Base-by-base conservation (phyloP, 164 flowering plant species). In the Magnolia kwangsiensis region DNA sequence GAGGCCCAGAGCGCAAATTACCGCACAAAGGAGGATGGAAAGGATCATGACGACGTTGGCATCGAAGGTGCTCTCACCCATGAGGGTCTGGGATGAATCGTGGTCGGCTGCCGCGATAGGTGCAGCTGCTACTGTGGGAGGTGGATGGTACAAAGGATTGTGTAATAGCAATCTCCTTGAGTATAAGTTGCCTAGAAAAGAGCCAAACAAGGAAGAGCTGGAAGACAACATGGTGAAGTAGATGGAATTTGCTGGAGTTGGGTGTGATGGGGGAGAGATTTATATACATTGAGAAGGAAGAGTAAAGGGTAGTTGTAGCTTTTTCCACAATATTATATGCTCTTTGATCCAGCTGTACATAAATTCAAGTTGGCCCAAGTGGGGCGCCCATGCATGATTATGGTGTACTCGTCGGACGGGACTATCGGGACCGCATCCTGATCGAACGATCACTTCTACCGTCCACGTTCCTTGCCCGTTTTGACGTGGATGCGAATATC, bases 41-140 rank as follows among this genome's bases (percentile, higher is more conserved):
- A 96, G 88, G 73, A 92, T 90, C 95, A 94, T 88, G 1, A 89
- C 93, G 10, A 92, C 86, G 74, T 94, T 92, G 8, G 90, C 86
- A 73, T 96, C 97, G 49, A 94, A 89, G 76, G 78, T 82, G 55
- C 78, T 73, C 10, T 81, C 82, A 14, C 71, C 50, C 13, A 23
- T 20, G 1, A 37, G 61, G 71, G 29, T 27, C 29, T 27, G 23
- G 10, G 68, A 65, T 2, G 50, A 8, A 27, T 27, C 76, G 84
- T 51, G 29, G 71, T 14, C 18, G 19, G 50, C 18, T 6, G 20
- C 4, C 6, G 45, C 20, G 20, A 37, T 14, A 0, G 88, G 83
- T 14, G 86, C 73, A 7, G 85, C 37, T 29, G 83, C 78, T 1
- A 78, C 70, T 23, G 20, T 49, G 21, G 23, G 49, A 21, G 81